Conservation (phyloP, 768 basidiomycete genomes). For the Tulasnella sp. region DNA sequence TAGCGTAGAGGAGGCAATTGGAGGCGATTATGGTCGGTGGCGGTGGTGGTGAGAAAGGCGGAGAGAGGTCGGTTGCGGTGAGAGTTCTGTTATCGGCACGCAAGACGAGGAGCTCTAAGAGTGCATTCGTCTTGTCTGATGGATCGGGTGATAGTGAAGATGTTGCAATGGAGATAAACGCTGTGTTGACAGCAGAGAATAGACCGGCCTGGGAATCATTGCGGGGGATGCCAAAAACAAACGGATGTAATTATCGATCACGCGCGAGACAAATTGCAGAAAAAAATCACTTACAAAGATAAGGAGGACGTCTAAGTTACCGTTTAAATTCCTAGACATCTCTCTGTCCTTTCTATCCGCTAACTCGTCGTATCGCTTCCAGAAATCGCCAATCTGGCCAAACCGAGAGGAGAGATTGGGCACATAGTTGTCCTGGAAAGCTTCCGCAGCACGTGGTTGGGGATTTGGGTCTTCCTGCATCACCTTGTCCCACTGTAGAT, state of each 20-base stretch:
- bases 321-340: background rate
- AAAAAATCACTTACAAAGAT: background rate
- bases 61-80: background rate
- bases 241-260: too few species aligned
- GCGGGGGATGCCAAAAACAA: background rate
- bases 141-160: background rate
- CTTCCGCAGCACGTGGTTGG: too few species aligned
- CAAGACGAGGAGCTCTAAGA: background rate
- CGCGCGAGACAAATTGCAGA: too few species aligned
- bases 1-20: background rate
- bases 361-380: background rate
- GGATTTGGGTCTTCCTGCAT: too few species aligned
- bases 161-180: background rate
- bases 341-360: conserved; percentile 2
- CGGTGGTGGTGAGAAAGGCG: background rate
- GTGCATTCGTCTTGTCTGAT: conserved; percentile 5
- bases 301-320: too few species aligned
- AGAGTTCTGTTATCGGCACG: background rate
- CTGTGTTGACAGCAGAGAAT: conserved; percentile 11
- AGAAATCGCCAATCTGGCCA: conserved; percentile 1
- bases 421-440: too few species aligned
- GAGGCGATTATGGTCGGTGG: background rate
- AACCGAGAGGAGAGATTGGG: background rate
- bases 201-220: conserved; percentile 3
- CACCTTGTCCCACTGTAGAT: too few species aligned